Evolutionary conservation across 75 land plant species (phyloP).

Genomic region (Cunninghamia lanceolata): DNA sequence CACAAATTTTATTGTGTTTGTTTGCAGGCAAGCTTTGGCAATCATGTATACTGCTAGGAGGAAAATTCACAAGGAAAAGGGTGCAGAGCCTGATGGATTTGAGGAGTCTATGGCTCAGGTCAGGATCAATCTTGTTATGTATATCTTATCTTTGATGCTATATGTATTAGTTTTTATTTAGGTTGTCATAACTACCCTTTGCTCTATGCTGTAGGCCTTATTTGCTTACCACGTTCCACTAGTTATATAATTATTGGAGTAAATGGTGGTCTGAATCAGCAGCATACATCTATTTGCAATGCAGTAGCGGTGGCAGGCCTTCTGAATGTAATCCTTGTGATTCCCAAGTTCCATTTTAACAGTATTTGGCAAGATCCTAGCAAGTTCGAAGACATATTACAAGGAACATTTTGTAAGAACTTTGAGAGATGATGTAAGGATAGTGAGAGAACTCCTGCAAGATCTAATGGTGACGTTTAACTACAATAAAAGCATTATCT

Average conservation of each 20-base stretch:
- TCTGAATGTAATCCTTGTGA: constrained; percentile 86
- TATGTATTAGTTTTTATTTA: too few species aligned
- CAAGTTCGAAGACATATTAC: constrained; percentile 83
- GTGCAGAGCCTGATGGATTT: constrained; percentile 70
- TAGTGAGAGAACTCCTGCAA: constrained; percentile 71
- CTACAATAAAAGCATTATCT: constrained; percentile 67
- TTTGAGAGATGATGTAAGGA: constrained; percentile 63
- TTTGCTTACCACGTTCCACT: constrained; percentile 70
- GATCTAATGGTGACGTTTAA: constrained; percentile 59
- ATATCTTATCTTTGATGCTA: neutral
- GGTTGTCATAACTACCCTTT: neutral
- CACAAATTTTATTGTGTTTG: neutral
- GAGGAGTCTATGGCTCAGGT: constrained; percentile 88
- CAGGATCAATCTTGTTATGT: neutral
- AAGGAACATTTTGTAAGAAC: constrained; percentile 87
- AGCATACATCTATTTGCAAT: constrained; percentile 90
- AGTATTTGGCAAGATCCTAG: constrained; percentile 96
- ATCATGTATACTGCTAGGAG: constrained; percentile 62
- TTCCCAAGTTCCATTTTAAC: constrained; percentile 88
- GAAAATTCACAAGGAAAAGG: constrained; percentile 85
- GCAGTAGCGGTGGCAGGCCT: constrained; percentile 95
- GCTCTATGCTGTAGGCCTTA: constrained; percentile 34
- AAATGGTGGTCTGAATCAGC: constrained; percentile 91
- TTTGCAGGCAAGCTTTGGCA: constrained; percentile 9
- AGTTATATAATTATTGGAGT: constrained; percentile 81